Evolutionary conservation across 805 yeast species (phyloP), one percentile per base, ranked within the genome.

Genomic region (Peterozyma toletana): DNA sequence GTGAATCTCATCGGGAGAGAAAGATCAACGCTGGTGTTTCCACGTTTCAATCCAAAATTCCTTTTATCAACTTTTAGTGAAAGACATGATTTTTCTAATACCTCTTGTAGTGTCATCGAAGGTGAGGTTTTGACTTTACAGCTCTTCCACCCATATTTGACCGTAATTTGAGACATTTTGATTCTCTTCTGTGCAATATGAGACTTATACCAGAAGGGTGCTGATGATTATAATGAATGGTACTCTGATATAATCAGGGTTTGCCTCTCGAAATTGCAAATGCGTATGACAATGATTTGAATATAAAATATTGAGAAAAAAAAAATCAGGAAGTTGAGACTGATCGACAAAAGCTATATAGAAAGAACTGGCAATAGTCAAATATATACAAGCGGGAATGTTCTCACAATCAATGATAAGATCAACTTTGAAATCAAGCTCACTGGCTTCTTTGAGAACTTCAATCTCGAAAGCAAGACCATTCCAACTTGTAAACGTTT

Each of bases 1-100:
- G 68, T 51, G 14, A 73, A 51, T 45, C 78, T 59, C 47, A 68
- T 54, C 1, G 79, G 78, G 31, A 73, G 46, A 33, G 68, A 62
- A 13, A 63, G 48, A 5, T 71, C 64, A 16, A 73, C 42, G 6
- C 52, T 50, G 1, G 53, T 55, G 31, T 54, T 59, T 5, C 65
- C 63, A 21, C 27, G 27, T 21, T 21, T 4, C 27, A 44, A 21
- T 69, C 67, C 27, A 47, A 33, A 10, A 60, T 45, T 6, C 42
- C 31, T 13, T 15, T 35, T 36, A 17, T 33, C 30, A 38, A 16
- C 30, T 29, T 33, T 5, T 10, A 14, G 42, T 48, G 18, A 53
- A 7, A 21, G 27, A 7, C 27, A 21, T 21, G 27, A 60, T 33
- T 58, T 55, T 5, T 49, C 49, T 7, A 71, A 47, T 1, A 70